These are phyloP conservation scores for Parachaetomium inaequale DNA, from an alignment of 495 filamentous ascomycete species.

Conservation along the genomic window DNA sequence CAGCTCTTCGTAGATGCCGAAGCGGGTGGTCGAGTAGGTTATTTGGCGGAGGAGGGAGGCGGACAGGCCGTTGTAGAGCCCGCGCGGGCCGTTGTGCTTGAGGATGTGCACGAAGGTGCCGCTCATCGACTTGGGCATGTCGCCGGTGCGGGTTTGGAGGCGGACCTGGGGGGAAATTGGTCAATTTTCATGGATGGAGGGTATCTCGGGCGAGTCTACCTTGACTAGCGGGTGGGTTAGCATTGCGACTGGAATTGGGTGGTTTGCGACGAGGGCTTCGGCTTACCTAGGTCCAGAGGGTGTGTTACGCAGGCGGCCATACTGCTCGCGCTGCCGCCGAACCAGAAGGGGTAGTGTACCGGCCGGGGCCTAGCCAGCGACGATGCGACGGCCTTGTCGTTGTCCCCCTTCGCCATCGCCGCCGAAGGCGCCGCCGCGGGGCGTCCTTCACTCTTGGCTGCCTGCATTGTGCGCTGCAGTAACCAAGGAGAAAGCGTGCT, in stretches of 20 bases:
- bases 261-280: background rate
- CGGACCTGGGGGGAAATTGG: slow-evolving; percentile 55
- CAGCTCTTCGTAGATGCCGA: slow-evolving; percentile 91
- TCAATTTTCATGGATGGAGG: background rate
- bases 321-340: slow-evolving; percentile 86
- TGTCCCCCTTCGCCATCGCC: slow-evolving; percentile 27
- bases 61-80: slow-evolving; percentile 83
- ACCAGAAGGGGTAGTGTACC: slow-evolving; percentile 83
- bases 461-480: slow-evolving; percentile 15
- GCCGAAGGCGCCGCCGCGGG: slow-evolving; percentile 13
- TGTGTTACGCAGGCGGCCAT: slow-evolving; percentile 88
- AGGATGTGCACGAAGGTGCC: slow-evolving; percentile 77
- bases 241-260: background rate
- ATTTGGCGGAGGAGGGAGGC: slow-evolving; percentile 88
- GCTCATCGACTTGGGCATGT: slow-evolving; percentile 68
- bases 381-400: slow-evolving; percentile 18
- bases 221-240: slow-evolving; percentile 37
- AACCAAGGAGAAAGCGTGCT: background rate
- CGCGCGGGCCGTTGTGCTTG: slow-evolving; percentile 58
- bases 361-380: slow-evolving; percentile 39
- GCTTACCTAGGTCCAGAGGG: slow-evolving; percentile 75
- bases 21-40: slow-evolving; percentile 89
- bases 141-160: slow-evolving; percentile 72
- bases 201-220: slow-evolving; percentile 14
- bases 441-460: slow-evolving; percentile 12